Conservation (phyloP, 768 basidiomycete genomes). For the Xerocomus potaroensis region DNA sequence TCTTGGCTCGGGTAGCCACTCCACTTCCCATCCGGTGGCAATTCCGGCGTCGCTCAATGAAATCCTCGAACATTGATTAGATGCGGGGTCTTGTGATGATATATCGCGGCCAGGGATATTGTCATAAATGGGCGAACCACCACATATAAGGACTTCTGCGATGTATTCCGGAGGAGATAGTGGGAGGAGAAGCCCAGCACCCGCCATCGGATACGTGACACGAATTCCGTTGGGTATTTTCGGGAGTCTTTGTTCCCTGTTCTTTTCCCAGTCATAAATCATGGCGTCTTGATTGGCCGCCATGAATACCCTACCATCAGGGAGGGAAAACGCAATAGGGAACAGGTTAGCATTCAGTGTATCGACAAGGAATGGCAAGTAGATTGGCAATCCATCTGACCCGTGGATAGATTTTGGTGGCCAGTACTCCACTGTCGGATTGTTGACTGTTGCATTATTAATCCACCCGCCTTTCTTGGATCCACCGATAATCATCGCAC, state of each 20-base stretch:
- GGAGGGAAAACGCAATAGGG: slow-evolving; percentile 68
- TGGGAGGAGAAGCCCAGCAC: slow-evolving; percentile 69
- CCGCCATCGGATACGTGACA: slow-evolving; percentile 81
- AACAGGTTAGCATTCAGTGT: slow-evolving; percentile 83
- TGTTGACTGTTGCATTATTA: slow-evolving; percentile 75
- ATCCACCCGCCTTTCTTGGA: slow-evolving; percentile 84
- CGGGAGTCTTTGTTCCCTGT: slow-evolving; percentile 61
- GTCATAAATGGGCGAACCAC: slow-evolving; percentile 68
- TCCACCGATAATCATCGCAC: slow-evolving; percentile 79
- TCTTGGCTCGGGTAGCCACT: slow-evolving; percentile 69
- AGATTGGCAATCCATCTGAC: slow-evolving; percentile 62
- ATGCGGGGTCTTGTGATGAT: slow-evolving; percentile 70
- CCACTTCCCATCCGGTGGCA: slow-evolving; percentile 64
- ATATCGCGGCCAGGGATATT: slow-evolving; percentile 53
- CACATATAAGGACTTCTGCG: slow-evolving; percentile 72
- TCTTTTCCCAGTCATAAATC: slow-evolving; percentile 70
- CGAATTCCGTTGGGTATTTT: slow-evolving; percentile 72
- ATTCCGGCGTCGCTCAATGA: slow-evolving; percentile 63
- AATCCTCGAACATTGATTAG: slow-evolving; percentile 69
- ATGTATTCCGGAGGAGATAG: slow-evolving; percentile 60
- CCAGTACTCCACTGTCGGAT: slow-evolving; percentile 78
- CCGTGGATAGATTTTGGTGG: slow-evolving; percentile 73
- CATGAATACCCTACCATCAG: slow-evolving; percentile 67
- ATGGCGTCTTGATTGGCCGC: slow-evolving; percentile 77
- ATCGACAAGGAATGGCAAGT: slow-evolving; percentile 57